Evolutionary conservation across 306 rosid species (phyloP).

Genomic region (Vigna nakashimae): DNA sequence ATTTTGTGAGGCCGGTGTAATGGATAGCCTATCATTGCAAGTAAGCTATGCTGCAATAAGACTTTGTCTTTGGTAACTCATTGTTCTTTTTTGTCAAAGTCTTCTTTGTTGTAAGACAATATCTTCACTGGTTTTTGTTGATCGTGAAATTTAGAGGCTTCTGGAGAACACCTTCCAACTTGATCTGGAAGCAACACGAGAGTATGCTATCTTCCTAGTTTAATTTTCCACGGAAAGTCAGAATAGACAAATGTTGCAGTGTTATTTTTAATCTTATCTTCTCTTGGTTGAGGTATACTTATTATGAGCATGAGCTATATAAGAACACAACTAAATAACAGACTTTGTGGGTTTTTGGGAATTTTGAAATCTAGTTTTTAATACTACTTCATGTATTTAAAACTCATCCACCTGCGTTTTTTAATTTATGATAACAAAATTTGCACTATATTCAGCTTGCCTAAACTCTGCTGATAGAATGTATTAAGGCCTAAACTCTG

Average conservation of each 20-base stretch:
- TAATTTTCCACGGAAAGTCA: constrained; percentile 1
- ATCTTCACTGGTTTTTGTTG: constrained; percentile 34
- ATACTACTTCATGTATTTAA: neutral
- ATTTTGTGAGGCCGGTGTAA: constrained; percentile 82
- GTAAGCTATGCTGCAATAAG: constrained; percentile 54
- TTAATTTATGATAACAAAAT: neutral
- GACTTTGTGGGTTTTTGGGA: constrained; percentile 1
- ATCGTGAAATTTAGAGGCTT: constrained; percentile 72
- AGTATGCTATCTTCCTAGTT: constrained; percentile 60
- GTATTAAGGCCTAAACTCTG: neutral
- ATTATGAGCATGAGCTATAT: constrained; percentile 12
- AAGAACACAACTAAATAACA: neutral
- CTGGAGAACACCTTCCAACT: constrained; percentile 91
- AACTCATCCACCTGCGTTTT: neutral
- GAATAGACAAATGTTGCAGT: neutral
- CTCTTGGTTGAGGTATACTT: constrained; percentile 19
- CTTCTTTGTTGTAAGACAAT: constrained; percentile 21
- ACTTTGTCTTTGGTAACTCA: constrained; percentile 18
- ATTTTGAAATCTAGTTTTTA: neutral
- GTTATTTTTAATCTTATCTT: constrained; percentile 18
- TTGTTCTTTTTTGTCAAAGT: constrained; percentile 29
- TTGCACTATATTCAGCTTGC: constrained; percentile 15
- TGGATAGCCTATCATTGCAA: constrained; percentile 93
- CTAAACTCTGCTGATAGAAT: neutral
- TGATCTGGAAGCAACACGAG: constrained; percentile 79